Percentiles rank a stretch among this genome's conserved stretches.
Evolutionary conservation across 345 rosid species (phyloP).

Genomic region (Acer negundo): DNA sequence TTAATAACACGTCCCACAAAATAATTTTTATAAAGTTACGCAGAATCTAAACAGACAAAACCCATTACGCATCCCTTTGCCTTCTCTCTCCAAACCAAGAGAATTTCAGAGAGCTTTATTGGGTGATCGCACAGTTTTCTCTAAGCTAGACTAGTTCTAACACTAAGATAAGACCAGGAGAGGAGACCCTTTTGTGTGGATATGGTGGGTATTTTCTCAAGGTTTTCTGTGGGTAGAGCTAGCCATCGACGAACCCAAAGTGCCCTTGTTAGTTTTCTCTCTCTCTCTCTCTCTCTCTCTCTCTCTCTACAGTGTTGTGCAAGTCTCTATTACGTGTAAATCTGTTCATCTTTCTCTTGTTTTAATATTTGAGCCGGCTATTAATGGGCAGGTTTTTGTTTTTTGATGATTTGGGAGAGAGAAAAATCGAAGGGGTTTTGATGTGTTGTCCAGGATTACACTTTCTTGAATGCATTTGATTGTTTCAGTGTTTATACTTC

Average conservation of each 20-base stretch:
- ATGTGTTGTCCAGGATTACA: no score
- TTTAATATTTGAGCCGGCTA: background rate
- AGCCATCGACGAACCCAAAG: slow-evolving; percentile 88
- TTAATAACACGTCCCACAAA: background rate
- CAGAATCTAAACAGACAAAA: slow-evolving; percentile 38
- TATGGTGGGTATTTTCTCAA: slow-evolving; percentile 95
- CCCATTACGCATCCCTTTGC: slow-evolving; percentile 31
- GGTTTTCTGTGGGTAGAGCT: slow-evolving; percentile 67
- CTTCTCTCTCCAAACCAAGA: background rate
- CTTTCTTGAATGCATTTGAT: slow-evolving; percentile 8
- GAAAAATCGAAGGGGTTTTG: no score
- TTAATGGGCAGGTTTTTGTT: background rate
- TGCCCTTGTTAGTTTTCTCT: slow-evolving; percentile 60
- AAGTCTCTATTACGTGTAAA: slow-evolving; percentile 9
- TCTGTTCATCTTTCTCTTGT: background rate
- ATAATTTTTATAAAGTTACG: no score
- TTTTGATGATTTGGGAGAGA: background rate
- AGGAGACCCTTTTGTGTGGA: background rate
- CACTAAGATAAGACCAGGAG: slow-evolving; percentile 13
- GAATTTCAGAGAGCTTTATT: no score
- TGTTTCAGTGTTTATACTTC: background rate
- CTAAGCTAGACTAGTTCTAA: no score
- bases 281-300: background rate
- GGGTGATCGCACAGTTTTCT: background rate
- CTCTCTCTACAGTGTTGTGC: background rate